Evolutionary conservation across 176 grass and related monocot species (phyloP).

Genomic region (Pontederia paniculata): DNA sequence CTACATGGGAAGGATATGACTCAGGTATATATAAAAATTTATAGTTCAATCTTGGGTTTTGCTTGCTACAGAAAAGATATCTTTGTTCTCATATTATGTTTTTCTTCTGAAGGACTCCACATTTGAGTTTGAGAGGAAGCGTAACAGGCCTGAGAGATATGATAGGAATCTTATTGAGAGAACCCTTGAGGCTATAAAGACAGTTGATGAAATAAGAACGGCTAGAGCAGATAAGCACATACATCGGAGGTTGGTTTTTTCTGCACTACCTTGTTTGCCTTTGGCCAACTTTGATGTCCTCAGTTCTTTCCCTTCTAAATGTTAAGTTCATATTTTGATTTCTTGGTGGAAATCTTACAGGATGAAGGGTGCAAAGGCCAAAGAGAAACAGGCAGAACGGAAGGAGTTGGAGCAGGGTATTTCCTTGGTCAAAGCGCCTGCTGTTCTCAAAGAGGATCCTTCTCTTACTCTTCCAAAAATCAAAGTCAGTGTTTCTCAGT

Average conservation of each 20-base stretch:
- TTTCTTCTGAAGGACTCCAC: constrained; percentile 46
- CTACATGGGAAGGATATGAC: constrained; percentile 97
- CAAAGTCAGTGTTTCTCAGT: constrained; percentile 39
- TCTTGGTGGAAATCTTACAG: constrained; percentile 25
- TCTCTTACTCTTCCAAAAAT: constrained; percentile 28
- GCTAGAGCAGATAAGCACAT: constrained; percentile 49
- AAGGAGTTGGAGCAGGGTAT: constrained; percentile 66
- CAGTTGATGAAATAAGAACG: constrained; percentile 59
- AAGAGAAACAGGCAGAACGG: constrained; percentile 18
- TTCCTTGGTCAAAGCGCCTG: constrained; percentile 34
- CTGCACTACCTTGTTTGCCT: background rate
- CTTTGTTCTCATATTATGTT: too few relatives aligned
- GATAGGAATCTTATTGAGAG: constrained; percentile 48
- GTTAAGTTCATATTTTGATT: background rate
- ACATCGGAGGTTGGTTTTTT: constrained; percentile 29
- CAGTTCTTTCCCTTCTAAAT: background rate
- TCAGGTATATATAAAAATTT: constrained; percentile 19
- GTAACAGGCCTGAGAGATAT: constrained; percentile 83
- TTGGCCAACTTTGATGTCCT: background rate
- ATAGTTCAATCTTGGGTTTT: too few relatives aligned
- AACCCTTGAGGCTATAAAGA: constrained; percentile 61
- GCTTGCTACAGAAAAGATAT: too few relatives aligned
- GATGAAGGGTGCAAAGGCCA: constrained; percentile 33
- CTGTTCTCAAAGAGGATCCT: constrained; percentile 21
- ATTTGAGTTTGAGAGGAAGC: constrained; percentile 94